These are phyloP conservation scores for Pterulicium gracile DNA, from an alignment of 1,284 basidiomycete species.

Conservation along the genomic window DNA sequence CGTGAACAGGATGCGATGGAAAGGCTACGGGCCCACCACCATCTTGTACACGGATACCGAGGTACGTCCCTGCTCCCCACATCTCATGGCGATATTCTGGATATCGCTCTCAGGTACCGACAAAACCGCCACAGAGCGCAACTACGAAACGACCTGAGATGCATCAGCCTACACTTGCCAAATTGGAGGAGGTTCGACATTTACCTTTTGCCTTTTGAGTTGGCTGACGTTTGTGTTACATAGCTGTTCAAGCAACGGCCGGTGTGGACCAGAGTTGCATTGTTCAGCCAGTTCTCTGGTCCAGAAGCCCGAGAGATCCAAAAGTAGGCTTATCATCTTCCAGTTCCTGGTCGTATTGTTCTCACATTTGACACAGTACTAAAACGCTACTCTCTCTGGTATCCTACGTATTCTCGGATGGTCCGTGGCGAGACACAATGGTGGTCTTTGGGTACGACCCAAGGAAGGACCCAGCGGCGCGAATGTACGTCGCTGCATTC, in stretches of 20 bases:
- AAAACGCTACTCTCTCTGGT: constrained; percentile 61
- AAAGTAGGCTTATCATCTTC: constrained; percentile 38
- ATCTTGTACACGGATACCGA: constrained; percentile 55
- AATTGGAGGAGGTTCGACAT: constrained; percentile 44
- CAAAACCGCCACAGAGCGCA: constrained; percentile 46
- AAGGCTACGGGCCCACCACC: constrained; percentile 61
- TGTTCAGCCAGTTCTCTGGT: constrained; percentile 75
- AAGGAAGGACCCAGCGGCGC: constrained; percentile 53
- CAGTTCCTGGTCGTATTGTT: constrained; percentile 5
- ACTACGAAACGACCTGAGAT: constrained; percentile 44
- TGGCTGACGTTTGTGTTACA: constrained; percentile 3
- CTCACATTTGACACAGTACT: constrained; percentile 40
- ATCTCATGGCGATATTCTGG: background rate
- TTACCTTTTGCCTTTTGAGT: constrained; percentile 2
- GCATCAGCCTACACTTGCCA: constrained; percentile 47
- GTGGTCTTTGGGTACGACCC: constrained; percentile 89
- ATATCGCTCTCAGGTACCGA: constrained; percentile 41
- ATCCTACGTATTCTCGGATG: constrained; percentile 86
- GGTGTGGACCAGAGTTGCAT: constrained; percentile 78
- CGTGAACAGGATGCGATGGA: constrained; percentile 74
- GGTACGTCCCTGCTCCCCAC: constrained; percentile 22
- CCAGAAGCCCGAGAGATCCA: constrained; percentile 58
- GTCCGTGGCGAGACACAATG: constrained; percentile 88
- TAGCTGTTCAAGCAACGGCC: constrained; percentile 68
- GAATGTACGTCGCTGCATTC: constrained; percentile 45